Conservation (phyloP, 345 rosid genomes). For the Raphanus raphanistrum region DNA sequence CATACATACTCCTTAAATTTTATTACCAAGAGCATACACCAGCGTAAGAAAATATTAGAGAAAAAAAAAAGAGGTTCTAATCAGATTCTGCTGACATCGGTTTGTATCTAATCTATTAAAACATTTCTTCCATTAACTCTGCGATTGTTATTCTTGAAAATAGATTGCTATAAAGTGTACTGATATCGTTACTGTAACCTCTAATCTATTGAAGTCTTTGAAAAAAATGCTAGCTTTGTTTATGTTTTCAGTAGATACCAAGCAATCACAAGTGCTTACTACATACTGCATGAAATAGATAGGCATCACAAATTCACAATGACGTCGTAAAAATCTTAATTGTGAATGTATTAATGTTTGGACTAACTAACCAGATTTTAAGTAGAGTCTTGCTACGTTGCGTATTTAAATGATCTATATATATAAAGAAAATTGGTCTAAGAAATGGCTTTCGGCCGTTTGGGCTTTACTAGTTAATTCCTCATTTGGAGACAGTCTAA, state of each 20-base stretch:
- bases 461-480: background rate
- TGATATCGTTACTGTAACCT: background rate
- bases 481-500: background rate
- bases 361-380: background rate
- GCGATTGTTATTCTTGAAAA: background rate
- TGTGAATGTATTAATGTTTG: background rate
- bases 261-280: background rate
- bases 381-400: background rate
- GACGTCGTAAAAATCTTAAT: background rate
- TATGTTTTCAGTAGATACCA: too few relatives aligned
- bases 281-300: background rate
- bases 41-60: background rate
- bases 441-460: background rate
- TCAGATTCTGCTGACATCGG: background rate
- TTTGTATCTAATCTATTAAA: too few relatives aligned
- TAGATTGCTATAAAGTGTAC: too few relatives aligned
- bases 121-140: background rate
- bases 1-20: too few relatives aligned
- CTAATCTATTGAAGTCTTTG: too few relatives aligned
- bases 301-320: background rate
- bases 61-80: too few relatives aligned
- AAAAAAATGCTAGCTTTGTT: too few relatives aligned
- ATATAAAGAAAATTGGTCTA: background rate
- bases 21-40: background rate
- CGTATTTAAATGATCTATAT: background rate